Conservation (phyloP, 1,139 yeast species). For the Kodamaea ohmeri region DNA sequence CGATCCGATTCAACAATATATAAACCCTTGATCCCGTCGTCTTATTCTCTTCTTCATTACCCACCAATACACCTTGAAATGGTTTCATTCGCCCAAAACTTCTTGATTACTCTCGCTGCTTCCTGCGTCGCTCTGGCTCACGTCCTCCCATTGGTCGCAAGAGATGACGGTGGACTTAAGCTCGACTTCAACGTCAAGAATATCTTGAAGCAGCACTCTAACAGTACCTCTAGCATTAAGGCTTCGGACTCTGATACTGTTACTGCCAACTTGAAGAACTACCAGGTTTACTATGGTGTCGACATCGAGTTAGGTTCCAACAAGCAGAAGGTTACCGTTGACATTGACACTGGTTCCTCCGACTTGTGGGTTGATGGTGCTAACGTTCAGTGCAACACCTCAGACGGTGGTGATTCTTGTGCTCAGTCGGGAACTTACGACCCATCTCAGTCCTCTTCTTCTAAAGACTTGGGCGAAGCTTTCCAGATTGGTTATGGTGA, state of each 20-base stretch:
- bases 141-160: conserved; percentile 8
- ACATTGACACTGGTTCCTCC: conserved; percentile 22
- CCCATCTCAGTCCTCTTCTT: conserved; percentile 11
- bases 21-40: neutral
- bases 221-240: neutral
- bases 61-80: conserved; percentile 1
- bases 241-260: neutral
- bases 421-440: conserved; percentile 13
- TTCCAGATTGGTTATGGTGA: conserved; percentile 20
- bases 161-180: conserved; percentile 14
- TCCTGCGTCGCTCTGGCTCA: conserved; percentile 5
- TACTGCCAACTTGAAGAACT: conserved; percentile 7
- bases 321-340: conserved; percentile 13
- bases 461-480: conserved; percentile 6
- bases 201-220: conserved; percentile 2
- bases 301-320: conserved; percentile 14
- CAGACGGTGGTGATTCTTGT: conserved; percentile 5
- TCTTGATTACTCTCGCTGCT: conserved; percentile 8
- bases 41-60: neutral
- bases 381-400: conserved; percentile 1
- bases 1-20: no score
- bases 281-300: conserved; percentile 10
- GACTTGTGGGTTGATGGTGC: conserved; percentile 20
- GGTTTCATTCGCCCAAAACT: conserved; percentile 9
- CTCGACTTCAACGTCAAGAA: conserved; percentile 14